Conservation (phyloP, 2,329 filamentous ascomycete species). For the Hymenoscyphus linearis region DNA sequence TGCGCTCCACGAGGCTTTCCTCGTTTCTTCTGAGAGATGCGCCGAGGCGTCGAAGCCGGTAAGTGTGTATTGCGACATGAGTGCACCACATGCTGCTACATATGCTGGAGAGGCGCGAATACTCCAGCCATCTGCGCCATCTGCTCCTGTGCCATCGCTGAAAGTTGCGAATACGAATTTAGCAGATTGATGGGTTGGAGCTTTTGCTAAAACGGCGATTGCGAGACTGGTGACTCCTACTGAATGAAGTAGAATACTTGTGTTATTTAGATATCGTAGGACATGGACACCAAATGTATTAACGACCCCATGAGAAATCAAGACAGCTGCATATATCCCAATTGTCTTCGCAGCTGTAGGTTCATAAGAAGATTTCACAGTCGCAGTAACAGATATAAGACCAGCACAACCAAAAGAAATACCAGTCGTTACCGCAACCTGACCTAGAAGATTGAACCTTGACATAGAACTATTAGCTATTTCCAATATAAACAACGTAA, state of each 20-base stretch:
- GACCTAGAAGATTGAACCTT: conserved; percentile 43
- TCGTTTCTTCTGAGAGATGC: conserved; percentile 53
- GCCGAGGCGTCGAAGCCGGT: conserved; percentile 52
- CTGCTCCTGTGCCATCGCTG: conserved; percentile 45
- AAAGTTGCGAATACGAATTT: conserved; percentile 51
- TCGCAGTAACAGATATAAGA: conserved; percentile 41
- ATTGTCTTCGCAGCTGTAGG: conserved; percentile 45
- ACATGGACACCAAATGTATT: conserved; percentile 53
- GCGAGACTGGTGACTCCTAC: conserved; percentile 47
- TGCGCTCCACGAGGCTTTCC: conserved; percentile 50
- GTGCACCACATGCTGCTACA: conserved; percentile 47
- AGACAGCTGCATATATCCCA: conserved; percentile 54
- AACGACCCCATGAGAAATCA: conserved; percentile 48
- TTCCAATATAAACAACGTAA: neutral
- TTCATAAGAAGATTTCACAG: conserved; percentile 38
- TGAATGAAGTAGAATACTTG: conserved; percentile 50
- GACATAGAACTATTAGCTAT: neutral
- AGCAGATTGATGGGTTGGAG: conserved; percentile 49
- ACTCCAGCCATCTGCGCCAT: conserved; percentile 42
- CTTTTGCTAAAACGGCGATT: conserved; percentile 51
- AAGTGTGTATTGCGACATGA: conserved; percentile 51
- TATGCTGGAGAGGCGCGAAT: conserved; percentile 48
- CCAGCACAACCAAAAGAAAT: conserved; percentile 42
- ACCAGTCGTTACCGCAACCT: conserved; percentile 45
- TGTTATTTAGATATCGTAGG: conserved; percentile 52